Evolutionary conservation across 176 grass and related monocot genomes (phyloP).

Genomic region (Secale cereale): DNA sequence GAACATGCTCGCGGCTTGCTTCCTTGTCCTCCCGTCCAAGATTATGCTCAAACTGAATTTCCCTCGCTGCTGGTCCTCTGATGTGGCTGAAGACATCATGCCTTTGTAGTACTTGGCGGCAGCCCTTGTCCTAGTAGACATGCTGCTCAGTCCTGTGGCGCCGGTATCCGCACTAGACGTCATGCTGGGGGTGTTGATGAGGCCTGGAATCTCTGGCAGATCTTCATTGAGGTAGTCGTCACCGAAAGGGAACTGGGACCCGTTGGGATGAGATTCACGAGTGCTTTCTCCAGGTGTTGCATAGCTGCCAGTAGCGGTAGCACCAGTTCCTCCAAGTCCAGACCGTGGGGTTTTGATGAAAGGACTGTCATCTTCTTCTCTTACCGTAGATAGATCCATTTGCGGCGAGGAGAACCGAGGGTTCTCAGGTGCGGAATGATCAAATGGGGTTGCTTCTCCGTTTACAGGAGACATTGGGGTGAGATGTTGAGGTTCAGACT

Average conservation of each 20-base stretch:
- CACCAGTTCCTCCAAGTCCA: constrained; percentile 28
- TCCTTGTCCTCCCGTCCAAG: constrained; percentile 80
- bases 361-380: constrained; percentile 35
- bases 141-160: constrained; percentile 42
- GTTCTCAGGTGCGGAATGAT: constrained; percentile 26
- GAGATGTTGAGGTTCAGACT: constrained; percentile 22
- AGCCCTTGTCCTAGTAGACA: constrained; percentile 82
- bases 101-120: constrained; percentile 75
- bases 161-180: constrained; percentile 40
- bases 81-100: constrained; percentile 31
- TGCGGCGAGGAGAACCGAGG: constrained; percentile 27
- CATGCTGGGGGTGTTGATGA: constrained; percentile 38
- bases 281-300: constrained; percentile 22
- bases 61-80: constrained; percentile 34
- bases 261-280: neutral
- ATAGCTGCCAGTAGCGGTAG: constrained; percentile 23
- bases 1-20: constrained; percentile 86
- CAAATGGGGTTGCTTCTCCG: constrained; percentile 2
- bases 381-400: constrained; percentile 27
- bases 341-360: constrained; percentile 44
- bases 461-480: constrained; percentile 3
- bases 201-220: constrained; percentile 43
- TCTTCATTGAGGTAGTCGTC: constrained; percentile 40
- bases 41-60: constrained; percentile 69
- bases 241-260: constrained; percentile 26